These are phyloP conservation scores for Rhizopogon vinicolor DNA, from an alignment of 768 basidiomycete genomes.

Conservation along the genomic window DNA sequence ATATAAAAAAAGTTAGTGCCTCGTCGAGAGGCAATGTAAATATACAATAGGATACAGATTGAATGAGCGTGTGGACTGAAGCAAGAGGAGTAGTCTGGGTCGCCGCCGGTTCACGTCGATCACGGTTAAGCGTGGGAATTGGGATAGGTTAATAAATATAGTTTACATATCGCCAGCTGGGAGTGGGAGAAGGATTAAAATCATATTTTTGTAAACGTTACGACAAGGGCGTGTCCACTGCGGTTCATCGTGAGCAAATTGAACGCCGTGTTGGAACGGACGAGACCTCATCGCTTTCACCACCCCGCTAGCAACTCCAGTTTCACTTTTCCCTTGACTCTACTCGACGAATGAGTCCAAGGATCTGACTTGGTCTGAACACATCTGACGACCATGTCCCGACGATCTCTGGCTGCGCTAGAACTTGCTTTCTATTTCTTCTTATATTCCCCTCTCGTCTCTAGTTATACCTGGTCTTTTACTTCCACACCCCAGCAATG, in stretches of 20 bases:
- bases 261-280: neutral
- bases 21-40: neutral
- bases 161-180: neutral
- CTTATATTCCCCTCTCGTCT: slow-evolving; percentile 24
- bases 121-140: neutral
- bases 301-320: no score
- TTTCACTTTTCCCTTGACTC: neutral
- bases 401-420: neutral
- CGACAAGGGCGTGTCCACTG: neutral
- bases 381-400: slow-evolving; percentile 9
- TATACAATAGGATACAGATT: neutral
- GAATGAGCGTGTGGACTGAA: slow-evolving; percentile 1
- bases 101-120: neutral
- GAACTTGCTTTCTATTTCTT: slow-evolving; percentile 7
- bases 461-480: slow-evolving; percentile 40
- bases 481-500: slow-evolving; percentile 58
- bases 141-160: neutral
- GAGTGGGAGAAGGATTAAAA: no score
- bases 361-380: neutral
- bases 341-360: slow-evolving; percentile 7
- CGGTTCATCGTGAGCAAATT: neutral
- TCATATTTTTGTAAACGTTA: neutral
- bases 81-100: no score
- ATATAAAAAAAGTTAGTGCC: slow-evolving; percentile 9
- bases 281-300: no score